A percentile compares a stretch with the other conserved stretches of the same genome.
Evolutionary conservation across 768 basidiomycete genomes (phyloP).

Genomic region (Pleurotus tuoliensis): DNA sequence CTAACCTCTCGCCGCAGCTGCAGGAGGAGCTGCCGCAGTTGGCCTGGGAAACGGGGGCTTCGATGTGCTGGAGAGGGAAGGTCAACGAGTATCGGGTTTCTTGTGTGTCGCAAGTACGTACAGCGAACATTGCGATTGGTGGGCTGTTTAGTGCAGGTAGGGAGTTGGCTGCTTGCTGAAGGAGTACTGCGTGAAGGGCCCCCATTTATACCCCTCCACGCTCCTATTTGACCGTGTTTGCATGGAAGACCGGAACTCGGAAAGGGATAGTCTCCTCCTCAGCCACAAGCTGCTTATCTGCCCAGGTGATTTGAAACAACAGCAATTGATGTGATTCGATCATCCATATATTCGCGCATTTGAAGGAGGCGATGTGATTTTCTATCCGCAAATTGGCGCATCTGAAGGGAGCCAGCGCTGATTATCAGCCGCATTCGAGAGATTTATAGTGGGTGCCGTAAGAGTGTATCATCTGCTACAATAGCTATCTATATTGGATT

Average conservation of each 20-base stretch:
- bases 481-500: too few species aligned
- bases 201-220: not conserved
- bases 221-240: slow-evolving; percentile 3
- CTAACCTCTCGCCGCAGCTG: slow-evolving; percentile 49
- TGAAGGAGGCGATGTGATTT: not conserved
- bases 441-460: not conserved
- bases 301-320: slow-evolving; percentile 4
- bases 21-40: slow-evolving; percentile 46
- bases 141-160: not conserved
- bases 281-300: not conserved
- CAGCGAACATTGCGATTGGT: slow-evolving; percentile 2
- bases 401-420: not conserved
- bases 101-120: not conserved
- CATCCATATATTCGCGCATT: slow-evolving; percentile 7
- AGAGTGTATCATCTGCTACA: too few species aligned
- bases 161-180: not conserved
- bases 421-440: not conserved
- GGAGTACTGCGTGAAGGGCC: not conserved
- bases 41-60: slow-evolving; percentile 36
- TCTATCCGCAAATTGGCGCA: slow-evolving; percentile 5
- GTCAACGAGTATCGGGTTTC: not conserved
- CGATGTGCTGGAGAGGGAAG: slow-evolving; percentile 23
- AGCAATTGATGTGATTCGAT: not conserved
- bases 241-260: slow-evolving; percentile 6
- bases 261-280: not conserved